Evolutionary conservation across 2,329 filamentous ascomycete genomes (phyloP).

Genomic region (Aspergillus calidoustus): DNA sequence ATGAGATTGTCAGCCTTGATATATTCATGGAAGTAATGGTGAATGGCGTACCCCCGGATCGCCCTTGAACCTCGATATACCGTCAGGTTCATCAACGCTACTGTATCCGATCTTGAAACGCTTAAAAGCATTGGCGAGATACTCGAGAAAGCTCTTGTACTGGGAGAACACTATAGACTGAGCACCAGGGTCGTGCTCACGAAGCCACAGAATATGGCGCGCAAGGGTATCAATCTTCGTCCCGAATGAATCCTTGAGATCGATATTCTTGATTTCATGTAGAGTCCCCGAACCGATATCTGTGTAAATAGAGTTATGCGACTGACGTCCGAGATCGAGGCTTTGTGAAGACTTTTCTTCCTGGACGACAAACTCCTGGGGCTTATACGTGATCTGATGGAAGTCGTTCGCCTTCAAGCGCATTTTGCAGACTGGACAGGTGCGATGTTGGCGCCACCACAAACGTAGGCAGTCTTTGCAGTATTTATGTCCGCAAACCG

Average conservation of each 20-base stretch:
- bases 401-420: constrained; percentile 69
- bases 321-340: constrained; percentile 34
- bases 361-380: constrained; percentile 71
- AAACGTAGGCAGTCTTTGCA: constrained; percentile 83
- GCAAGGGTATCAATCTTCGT: constrained; percentile 87
- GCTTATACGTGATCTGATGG: constrained; percentile 83
- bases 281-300: constrained; percentile 73
- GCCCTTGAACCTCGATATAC: constrained; percentile 76
- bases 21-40: neutral
- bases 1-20: constrained; percentile 23
- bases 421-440: constrained; percentile 84
- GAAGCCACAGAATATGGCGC: constrained; percentile 83
- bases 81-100: constrained; percentile 69
- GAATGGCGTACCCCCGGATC: constrained; percentile 59
- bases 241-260: constrained; percentile 75
- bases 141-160: constrained; percentile 77
- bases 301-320: constrained; percentile 69
- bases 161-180: constrained; percentile 97
- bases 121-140: constrained; percentile 72
- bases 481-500: constrained; percentile 88
- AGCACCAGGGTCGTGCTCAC: constrained; percentile 79
- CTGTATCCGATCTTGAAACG: constrained; percentile 74
- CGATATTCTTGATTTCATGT: constrained; percentile 79
- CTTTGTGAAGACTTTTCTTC: constrained; percentile 50
- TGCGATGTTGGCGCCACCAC: constrained; percentile 77